Percentiles rank a stretch among this genome's conserved stretches.
Evolutionary conservation across 192 early-diverging fungal genomes (phyloP).

Genomic region (Phycomyces nitens): DNA sequence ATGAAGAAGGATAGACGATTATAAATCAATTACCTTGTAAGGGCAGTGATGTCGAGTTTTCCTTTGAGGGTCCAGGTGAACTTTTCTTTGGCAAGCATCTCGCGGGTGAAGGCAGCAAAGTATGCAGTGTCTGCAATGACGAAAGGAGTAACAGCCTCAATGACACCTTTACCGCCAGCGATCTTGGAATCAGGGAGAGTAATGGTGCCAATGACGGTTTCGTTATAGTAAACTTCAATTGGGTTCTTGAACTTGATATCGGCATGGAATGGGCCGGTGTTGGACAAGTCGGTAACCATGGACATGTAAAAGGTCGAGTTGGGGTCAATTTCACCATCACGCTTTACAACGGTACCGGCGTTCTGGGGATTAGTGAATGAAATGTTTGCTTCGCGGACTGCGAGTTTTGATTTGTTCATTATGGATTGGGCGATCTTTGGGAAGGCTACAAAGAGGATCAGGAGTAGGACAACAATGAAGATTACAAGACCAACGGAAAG

Average conservation of each 20-base stretch:
- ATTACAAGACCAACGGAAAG: constrained; percentile 43
- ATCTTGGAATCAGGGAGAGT: constrained; percentile 38
- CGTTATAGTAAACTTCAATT: constrained; percentile 40
- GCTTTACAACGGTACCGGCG: constrained; percentile 4
- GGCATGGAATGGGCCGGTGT: constrained; percentile 52
- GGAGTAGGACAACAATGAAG: constrained; percentile 42
- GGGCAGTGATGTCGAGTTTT: constrained; percentile 25
- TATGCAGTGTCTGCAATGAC: constrained; percentile 36
- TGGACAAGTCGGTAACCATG: constrained; percentile 36
- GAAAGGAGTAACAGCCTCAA: constrained; percentile 32
- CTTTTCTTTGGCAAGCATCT: constrained; percentile 43
- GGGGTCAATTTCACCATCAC: constrained; percentile 5
- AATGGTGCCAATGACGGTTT: constrained; percentile 37
- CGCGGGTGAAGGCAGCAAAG: constrained; percentile 43
- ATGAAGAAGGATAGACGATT: no score
- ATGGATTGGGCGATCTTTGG: constrained; percentile 48
- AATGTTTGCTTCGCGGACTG: constrained; percentile 39
- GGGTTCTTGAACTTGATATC: constrained; percentile 44
- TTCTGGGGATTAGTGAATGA: constrained; percentile 27
- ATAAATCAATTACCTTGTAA: constrained; percentile 15
- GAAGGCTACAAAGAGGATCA: constrained; percentile 51
- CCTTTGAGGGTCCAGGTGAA: constrained; percentile 31
- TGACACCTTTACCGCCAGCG: constrained; percentile 40
- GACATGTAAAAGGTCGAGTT: constrained; percentile 37
- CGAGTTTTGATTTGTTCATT: constrained; percentile 41